Evolutionary conservation across 371 early-diverging fungal species (phyloP).

Genomic region (Mucor piriformis): DNA sequence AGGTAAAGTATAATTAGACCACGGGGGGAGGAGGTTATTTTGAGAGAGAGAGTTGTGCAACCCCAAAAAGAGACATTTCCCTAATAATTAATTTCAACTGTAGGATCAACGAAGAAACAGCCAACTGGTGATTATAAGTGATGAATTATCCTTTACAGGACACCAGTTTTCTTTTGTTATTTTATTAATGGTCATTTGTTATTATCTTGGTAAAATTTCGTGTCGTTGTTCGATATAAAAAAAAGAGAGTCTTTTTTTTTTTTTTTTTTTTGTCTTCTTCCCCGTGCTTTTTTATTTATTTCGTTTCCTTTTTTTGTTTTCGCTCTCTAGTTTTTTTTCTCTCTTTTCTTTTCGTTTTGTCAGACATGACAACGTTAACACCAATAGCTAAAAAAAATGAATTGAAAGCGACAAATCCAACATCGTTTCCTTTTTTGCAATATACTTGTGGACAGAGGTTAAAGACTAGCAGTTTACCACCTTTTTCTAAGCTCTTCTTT

Average conservation of each 20-base stretch:
- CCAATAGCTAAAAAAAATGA: neutral
- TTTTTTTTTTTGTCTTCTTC: neutral
- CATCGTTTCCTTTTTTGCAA: slow-evolving; percentile 14
- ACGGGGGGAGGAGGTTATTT: neutral
- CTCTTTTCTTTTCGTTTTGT: neutral
- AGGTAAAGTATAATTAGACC: neutral
- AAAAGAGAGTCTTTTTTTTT: neutral
- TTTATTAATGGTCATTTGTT: slow-evolving; percentile 44
- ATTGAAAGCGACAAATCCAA: neutral
- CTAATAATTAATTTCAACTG: neutral
- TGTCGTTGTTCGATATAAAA: slow-evolving; percentile 35
- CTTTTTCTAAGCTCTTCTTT: slow-evolving; percentile 18
- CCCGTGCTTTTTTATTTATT: neutral
- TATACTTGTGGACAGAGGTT: slow-evolving; percentile 14
- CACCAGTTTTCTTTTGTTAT: slow-evolving; percentile 46
- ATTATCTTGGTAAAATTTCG: slow-evolving; percentile 54
- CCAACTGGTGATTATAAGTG: slow-evolving; percentile 38
- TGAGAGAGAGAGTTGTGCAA: no score
- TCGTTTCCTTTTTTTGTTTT: neutral
- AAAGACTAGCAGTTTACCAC: neutral
- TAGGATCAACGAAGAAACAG: slow-evolving; percentile 18
- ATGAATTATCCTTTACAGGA: slow-evolving; percentile 50
- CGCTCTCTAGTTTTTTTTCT: neutral
- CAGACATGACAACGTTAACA: neutral
- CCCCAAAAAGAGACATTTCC: neutral